Evolutionary conservation across 2,329 filamentous ascomycete species (phyloP).

Genomic region (Boeremia exigua): DNA sequence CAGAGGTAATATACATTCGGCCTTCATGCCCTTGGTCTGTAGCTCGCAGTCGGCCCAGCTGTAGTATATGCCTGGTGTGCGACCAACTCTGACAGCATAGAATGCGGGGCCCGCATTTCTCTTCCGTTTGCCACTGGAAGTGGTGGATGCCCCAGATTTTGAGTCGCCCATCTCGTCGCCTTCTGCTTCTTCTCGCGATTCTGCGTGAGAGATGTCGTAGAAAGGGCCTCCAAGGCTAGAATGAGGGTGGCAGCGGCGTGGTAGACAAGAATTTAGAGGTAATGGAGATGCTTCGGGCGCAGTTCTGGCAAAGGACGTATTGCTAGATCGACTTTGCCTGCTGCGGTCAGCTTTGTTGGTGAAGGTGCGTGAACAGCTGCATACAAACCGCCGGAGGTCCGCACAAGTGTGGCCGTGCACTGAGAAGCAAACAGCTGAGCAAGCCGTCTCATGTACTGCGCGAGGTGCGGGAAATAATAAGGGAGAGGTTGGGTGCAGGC

Average conservation of each 20-base stretch:
- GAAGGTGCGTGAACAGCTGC: not conserved
- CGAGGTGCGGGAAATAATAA: not conserved
- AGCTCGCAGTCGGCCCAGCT: constrained; percentile 67
- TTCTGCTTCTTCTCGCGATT: not conserved
- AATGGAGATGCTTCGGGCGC: not conserved
- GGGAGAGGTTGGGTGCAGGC: not conserved
- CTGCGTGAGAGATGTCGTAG: constrained; percentile 1
- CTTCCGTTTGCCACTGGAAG: constrained; percentile 61
- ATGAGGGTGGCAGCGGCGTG: not conserved
- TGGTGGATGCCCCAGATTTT: constrained; percentile 28
- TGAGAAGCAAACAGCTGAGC: constrained; percentile 4
- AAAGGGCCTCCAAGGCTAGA: not conserved
- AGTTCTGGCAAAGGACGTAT: not conserved
- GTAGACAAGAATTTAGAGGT: not conserved
- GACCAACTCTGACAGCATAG: constrained; percentile 68
- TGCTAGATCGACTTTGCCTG: not conserved
- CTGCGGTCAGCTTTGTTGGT: constrained; percentile 4
- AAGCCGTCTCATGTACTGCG: constrained; percentile 6
- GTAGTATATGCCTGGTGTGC: constrained; percentile 67
- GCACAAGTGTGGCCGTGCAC: constrained; percentile 4
- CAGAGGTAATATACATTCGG: constrained; percentile 40
- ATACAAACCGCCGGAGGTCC: constrained; percentile 10
- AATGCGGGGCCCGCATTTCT: constrained; percentile 59
- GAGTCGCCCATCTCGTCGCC: constrained; percentile 23
- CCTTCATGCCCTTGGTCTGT: constrained; percentile 65